Evolutionary conservation across 1,139 yeast species (phyloP).

Genomic region (Suhomyces coccinellae): DNA sequence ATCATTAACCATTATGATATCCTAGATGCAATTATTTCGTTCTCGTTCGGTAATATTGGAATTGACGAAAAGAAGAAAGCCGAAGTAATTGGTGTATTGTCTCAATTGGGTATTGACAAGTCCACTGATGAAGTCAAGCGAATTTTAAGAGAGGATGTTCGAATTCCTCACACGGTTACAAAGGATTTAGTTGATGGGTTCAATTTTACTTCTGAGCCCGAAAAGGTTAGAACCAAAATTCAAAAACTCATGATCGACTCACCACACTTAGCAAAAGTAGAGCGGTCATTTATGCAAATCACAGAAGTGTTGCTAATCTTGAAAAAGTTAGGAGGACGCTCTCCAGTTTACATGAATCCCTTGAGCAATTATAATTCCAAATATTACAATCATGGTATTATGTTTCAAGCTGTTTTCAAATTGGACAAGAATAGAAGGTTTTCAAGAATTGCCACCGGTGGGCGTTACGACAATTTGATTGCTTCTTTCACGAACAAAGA

Average conservation of each 20-base stretch:
- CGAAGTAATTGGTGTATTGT: constrained; percentile 66
- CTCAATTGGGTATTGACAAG: constrained; percentile 74
- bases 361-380: constrained; percentile 78
- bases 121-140: constrained; percentile 64
- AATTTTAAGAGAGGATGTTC: constrained; percentile 66
- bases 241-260: constrained; percentile 75
- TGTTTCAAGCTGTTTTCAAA: constrained; percentile 83
- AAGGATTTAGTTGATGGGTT: constrained; percentile 75
- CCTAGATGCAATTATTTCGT: constrained; percentile 57
- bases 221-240: constrained; percentile 60
- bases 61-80: constrained; percentile 60
- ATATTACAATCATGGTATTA: constrained; percentile 75
- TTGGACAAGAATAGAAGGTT: constrained; percentile 41
- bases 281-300: constrained; percentile 61
- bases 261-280: constrained; percentile 61
- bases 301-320: constrained; percentile 55
- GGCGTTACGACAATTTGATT: constrained; percentile 78
- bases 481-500: constrained; percentile 54
- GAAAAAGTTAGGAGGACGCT: constrained; percentile 51
- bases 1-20: constrained; percentile 80
- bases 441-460: constrained; percentile 80
- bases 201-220: constrained; percentile 70
- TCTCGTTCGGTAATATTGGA: constrained; percentile 77
- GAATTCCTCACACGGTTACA: constrained; percentile 76
- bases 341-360: constrained; percentile 55